These are phyloP conservation scores for Endoconidiophora laricicola DNA, from an alignment of 2,329 filamentous ascomycete genomes.

Conservation along the genomic window DNA sequence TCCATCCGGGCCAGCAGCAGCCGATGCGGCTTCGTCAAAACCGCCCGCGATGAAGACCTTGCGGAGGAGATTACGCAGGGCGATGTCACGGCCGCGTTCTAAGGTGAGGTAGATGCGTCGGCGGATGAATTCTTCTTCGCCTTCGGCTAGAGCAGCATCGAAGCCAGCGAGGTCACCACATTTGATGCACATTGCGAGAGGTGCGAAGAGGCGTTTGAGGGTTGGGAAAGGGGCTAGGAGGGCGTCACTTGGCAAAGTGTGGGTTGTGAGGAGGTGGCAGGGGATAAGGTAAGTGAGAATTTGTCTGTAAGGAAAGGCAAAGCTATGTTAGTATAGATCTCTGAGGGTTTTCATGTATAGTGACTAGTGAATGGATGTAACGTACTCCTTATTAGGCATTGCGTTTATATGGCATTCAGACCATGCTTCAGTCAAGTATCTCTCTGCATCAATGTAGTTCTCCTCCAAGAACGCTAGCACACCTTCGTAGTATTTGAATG, in stretches of 20 bases:
- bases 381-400: slow-evolving; percentile 63
- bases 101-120: slow-evolving; percentile 87
- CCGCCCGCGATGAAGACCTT: slow-evolving; percentile 81
- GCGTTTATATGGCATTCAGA: slow-evolving; percentile 60
- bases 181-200: slow-evolving; percentile 64
- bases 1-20: slow-evolving; percentile 35
- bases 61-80: slow-evolving; percentile 75
- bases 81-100: slow-evolving; percentile 81
- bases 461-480: slow-evolving; percentile 91
- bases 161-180: slow-evolving; percentile 70
- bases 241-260: slow-evolving; percentile 57
- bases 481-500: slow-evolving; percentile 91
- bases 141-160: slow-evolving; percentile 60
- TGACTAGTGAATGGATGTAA: slow-evolving; percentile 10
- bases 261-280: slow-evolving; percentile 75
- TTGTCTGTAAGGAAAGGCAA: slow-evolving; percentile 20
- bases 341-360: neutral
- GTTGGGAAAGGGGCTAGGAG: slow-evolving; percentile 61
- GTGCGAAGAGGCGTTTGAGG: slow-evolving; percentile 62
- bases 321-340: slow-evolving; percentile 15
- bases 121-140: slow-evolving; percentile 86
- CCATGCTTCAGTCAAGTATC: slow-evolving; percentile 66
- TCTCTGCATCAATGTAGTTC: slow-evolving; percentile 73
- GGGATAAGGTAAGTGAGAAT: slow-evolving; percentile 93
- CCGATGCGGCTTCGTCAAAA: slow-evolving; percentile 60